A percentile compares a stretch with the other conserved stretches of the same genome.
These are phyloP conservation scores for Solanum piurae DNA, from an alignment of 257 asterid species.

Conservation along the genomic window DNA sequence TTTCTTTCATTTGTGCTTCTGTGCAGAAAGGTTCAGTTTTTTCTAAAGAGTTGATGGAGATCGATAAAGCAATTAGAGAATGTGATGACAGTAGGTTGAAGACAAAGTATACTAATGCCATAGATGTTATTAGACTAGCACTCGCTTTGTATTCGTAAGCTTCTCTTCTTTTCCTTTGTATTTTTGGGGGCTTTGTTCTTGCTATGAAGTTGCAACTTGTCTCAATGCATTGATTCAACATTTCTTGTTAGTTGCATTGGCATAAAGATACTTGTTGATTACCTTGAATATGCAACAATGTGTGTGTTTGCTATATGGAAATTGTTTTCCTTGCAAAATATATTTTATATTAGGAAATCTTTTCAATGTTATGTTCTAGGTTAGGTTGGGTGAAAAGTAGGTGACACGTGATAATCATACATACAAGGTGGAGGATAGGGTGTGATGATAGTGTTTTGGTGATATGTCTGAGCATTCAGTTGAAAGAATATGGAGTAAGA, in stretches of 20 bases:
- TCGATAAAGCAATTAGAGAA: slow-evolving; percentile 56
- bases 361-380: neutral
- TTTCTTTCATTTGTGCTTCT: neutral
- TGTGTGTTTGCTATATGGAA: neutral
- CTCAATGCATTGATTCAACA: neutral
- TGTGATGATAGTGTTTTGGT: neutral
- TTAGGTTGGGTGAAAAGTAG: neutral
- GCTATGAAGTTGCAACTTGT: neutral
- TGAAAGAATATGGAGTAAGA: neutral
- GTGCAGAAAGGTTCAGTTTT: slow-evolving; percentile 1
- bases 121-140: slow-evolving; percentile 70
- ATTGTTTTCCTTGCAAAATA: neutral
- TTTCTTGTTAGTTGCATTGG: neutral
- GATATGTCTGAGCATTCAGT: neutral
- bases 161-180: neutral
- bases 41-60: slow-evolving; percentile 41
- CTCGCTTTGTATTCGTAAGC: slow-evolving; percentile 82
- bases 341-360: neutral
- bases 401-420: neutral
- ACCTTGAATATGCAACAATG: neutral
- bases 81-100: slow-evolving; percentile 70
- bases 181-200: neutral
- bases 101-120: slow-evolving; percentile 81
- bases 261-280: neutral
- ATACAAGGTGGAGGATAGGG: neutral